Evolutionary conservation across 2,329 filamentous ascomycete genomes (phyloP).

Genomic region (Neofusicoccum cordaticola): DNA sequence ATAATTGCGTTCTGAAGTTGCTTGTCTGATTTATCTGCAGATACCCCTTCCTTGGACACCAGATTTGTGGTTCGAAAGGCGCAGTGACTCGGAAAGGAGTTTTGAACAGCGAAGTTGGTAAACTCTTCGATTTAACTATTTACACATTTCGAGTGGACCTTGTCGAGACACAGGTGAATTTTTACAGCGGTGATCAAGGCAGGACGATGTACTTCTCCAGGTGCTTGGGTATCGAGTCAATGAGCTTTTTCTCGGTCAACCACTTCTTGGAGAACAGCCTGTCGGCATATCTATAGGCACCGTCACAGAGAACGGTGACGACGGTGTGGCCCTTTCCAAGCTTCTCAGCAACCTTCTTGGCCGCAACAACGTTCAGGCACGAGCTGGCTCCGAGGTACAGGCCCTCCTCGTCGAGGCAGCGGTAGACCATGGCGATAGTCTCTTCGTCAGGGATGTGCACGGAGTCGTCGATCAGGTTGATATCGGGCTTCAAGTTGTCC

Average conservation of each 20-base stretch:
- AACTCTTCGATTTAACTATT: neutral
- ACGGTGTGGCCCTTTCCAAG: slow-evolving; percentile 85
- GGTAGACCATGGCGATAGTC: slow-evolving; percentile 96
- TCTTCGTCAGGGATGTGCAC: slow-evolving; percentile 86
- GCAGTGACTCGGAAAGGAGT: neutral
- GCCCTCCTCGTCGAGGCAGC: slow-evolving; percentile 92
- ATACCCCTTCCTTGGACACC: no score
- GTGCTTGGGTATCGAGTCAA: slow-evolving; percentile 77
- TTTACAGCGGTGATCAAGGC: neutral
- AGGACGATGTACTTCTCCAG: slow-evolving; percentile 93
- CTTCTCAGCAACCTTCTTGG: slow-evolving; percentile 88
- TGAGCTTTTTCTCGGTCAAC: slow-evolving; percentile 80
- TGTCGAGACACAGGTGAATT: neutral
- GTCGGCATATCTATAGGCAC: slow-evolving; percentile 96
- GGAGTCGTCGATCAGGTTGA: slow-evolving; percentile 80
- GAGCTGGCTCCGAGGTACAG: slow-evolving; percentile 93
- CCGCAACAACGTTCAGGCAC: slow-evolving; percentile 90
- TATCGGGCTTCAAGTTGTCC: slow-evolving; percentile 86
- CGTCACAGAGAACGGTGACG: slow-evolving; percentile 91
- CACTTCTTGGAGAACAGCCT: slow-evolving; percentile 88
- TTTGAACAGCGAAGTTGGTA: neutral
- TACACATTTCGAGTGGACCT: neutral
- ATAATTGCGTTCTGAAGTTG: no score
- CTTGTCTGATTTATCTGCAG: no score
- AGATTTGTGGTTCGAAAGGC: no score